A percentile compares a stretch with the other conserved stretches of the same genome.
Conservation (phyloP, 179 eudicot genomes). For the Carnegiea gigantea region DNA sequence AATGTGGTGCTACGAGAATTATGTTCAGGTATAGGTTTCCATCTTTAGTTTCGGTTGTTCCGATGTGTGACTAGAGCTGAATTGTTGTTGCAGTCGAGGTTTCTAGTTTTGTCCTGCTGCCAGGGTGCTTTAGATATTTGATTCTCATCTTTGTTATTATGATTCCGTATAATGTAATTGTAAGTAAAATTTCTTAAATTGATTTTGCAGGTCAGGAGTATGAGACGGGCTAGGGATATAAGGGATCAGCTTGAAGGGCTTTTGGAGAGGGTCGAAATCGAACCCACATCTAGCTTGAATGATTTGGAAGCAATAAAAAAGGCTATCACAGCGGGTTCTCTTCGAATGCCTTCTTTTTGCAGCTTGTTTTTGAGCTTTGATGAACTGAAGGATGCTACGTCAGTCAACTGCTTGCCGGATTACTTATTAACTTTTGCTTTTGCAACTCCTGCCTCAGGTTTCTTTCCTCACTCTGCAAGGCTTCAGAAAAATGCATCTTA, state of each 20-base stretch:
- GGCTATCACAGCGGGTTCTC: slow-evolving; percentile 61
- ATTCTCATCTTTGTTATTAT: neutral
- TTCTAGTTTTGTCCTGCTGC: neutral
- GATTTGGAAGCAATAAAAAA: slow-evolving; percentile 71
- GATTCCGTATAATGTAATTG: neutral
- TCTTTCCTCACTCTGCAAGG: slow-evolving; percentile 74
- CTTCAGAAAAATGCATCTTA: slow-evolving; percentile 84
- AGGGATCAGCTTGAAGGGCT: slow-evolving; percentile 77
- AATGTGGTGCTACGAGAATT: slow-evolving; percentile 80
- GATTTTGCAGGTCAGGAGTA: slow-evolving; percentile 60
- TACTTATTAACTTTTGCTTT: neutral
- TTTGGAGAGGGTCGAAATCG: slow-evolving; percentile 77
- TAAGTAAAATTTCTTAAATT: neutral
- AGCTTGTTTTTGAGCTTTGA: neutral
- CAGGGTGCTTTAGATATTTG: neutral
- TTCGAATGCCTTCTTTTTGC: neutral
- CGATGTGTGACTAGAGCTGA: neutral
- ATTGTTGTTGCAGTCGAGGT: neutral
- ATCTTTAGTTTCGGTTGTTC: slow-evolving; percentile 9
- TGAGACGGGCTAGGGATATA: slow-evolving; percentile 83
- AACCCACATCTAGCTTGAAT: slow-evolving; percentile 50
- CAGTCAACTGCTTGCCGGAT: neutral
- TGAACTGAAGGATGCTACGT: neutral
- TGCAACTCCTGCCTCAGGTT: slow-evolving; percentile 43
- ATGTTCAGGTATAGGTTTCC: slow-evolving; percentile 54